Percentiles rank a stretch among this genome's conserved stretches.
phyloP scores from a whole-genome alignment of 495 filamentous ascomycete genomes.

The Haplographium delicatum region DNA sequence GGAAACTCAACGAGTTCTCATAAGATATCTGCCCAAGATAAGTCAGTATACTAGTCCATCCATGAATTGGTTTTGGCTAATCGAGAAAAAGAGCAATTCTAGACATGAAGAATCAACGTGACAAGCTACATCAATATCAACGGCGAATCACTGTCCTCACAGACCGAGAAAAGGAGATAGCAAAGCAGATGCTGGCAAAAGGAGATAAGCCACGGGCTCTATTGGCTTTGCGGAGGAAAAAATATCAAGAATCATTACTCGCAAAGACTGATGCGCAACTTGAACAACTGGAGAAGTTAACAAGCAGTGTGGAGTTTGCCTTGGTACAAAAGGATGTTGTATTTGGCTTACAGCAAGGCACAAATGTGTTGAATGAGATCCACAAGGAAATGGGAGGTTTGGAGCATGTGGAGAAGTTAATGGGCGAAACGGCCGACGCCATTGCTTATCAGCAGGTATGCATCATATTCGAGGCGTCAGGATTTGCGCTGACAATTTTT shows the following conservation, averaged over 20 bases:
- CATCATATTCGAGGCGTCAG: constrained; percentile 5
- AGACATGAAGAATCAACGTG: constrained; percentile 94
- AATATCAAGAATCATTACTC: constrained; percentile 91
- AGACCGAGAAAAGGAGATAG: constrained; percentile 73
- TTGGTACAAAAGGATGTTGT: constrained; percentile 93
- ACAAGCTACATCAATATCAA: constrained; percentile 93
- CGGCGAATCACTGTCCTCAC: constrained; percentile 81
- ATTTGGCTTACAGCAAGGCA: constrained; percentile 89
- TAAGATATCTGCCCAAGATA: constrained; percentile 70
- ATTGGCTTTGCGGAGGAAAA: constrained; percentile 87
- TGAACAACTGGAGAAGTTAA: constrained; percentile 78
- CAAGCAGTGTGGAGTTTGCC: constrained; percentile 83
- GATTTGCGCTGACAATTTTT: neutral
- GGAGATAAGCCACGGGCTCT: constrained; percentile 77
- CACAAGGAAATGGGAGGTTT: constrained; percentile 94
- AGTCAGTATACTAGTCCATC: constrained; percentile 33
- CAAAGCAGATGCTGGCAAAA: constrained; percentile 67
- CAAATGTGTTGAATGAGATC: constrained; percentile 81
- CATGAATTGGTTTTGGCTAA: neutral
- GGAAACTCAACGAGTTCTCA: constrained; percentile 59
- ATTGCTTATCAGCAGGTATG: constrained; percentile 79
- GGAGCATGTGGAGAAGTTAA: constrained; percentile 85
- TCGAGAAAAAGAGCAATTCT: constrained; percentile 68
- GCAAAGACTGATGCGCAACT: constrained; percentile 88
- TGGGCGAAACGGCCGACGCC: constrained; percentile 87